Evolutionary conservation across 1,284 basidiomycete genomes (phyloP), one percentile per base, ranked within the genome.

Genomic region (Schizopora paradoxa): DNA sequence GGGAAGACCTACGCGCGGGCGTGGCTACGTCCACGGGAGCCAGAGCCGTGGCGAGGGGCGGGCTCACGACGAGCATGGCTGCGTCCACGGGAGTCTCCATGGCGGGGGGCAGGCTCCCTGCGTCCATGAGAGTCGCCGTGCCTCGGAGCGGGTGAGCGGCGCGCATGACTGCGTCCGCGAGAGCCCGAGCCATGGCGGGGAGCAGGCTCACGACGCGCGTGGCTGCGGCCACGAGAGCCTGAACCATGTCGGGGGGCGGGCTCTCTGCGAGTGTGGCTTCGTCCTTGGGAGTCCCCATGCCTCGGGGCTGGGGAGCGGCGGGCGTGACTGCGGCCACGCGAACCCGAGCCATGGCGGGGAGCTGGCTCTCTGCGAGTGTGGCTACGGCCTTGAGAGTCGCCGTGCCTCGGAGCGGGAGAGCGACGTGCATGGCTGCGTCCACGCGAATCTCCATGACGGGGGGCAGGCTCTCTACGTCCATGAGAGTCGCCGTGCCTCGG

Each of bases 361-460:
- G 21, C 25, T 11, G 42, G 8, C 28, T 31, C 28, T 1, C 7
- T n/a, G 11, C 40, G 4, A 21, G 6, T 27, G n/a, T 43, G 27
- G 19, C 40, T 36, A 4, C 46, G 29, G 3, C 43, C 43, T 7
- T 35, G 32, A 8, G 32, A 35, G 13, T 42, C 41, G 4, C 44
- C 44, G 32, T 44, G 43, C 21, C 38, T 38, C n/a, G 33, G 19
- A 5, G 3, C 5, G 14, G 28, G 13, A 5, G 16, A 25, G 6
- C 33, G 27, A n/a, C 44, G 39, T 21, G 14, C 27, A 27, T 49
- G 22, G 27, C 41, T 38, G 18, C 33, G 14, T n/a, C 47, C 47
- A 14, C 48, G 42, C 1, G 18, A 28, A 19, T 44, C 43, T 21
- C 47, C 47, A 18, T 43, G 46, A 26, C 46, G 46, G 46, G 41